Evolutionary conservation across 441 rosid genomes (phyloP), one percentile per base, ranked within the genome.

Genomic region (Bruguiera hainesii): DNA sequence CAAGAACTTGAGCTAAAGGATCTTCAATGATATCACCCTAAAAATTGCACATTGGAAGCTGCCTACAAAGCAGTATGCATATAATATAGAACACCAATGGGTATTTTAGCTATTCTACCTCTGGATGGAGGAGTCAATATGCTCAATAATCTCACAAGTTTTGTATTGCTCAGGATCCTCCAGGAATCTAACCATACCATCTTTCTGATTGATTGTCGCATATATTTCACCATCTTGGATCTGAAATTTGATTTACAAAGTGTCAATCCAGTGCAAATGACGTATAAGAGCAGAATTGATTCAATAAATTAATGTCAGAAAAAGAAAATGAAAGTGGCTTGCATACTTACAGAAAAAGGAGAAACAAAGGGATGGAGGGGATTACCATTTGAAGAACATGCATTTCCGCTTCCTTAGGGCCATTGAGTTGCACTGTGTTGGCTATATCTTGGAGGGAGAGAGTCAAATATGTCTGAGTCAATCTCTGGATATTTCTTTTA

Each of bases 111-210:
- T 9, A 60, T 8, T 31, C 58, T 85, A 90, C 99, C 97, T 89
- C 72, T 89, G 95, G 74, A 95, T 92, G 26, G 91, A 92, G n/a
- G 90, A 86, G 81, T 92, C 99, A 60, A 92, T 81, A 59, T 68
- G 76, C 83, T 92, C 90, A 30, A 92, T 89, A 98, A 95, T 90
- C 73, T 83, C 88, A 69, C 90, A 83, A 64, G 89, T 80, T 82
- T 92, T 95, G 79, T 92, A 95, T 76, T 86, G 96, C 87, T 95
- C 98, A 57, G 97, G 95, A 84, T 95, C 97, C 83, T 92, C 99
- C 52, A 87, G 79, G 79, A 95, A 95, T 79, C 98, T 85, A 69
- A 95, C 98, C 99, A 95, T 95, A 55, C 99, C 97, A 70, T 92
- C 98, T 81, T 89, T 92, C 81, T 95, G 99, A 83, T 95, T 90